These are phyloP conservation scores for Talaromyces sp. DNA, from an alignment of 2,329 filamentous ascomycete genomes.

Conservation along the genomic window DNA sequence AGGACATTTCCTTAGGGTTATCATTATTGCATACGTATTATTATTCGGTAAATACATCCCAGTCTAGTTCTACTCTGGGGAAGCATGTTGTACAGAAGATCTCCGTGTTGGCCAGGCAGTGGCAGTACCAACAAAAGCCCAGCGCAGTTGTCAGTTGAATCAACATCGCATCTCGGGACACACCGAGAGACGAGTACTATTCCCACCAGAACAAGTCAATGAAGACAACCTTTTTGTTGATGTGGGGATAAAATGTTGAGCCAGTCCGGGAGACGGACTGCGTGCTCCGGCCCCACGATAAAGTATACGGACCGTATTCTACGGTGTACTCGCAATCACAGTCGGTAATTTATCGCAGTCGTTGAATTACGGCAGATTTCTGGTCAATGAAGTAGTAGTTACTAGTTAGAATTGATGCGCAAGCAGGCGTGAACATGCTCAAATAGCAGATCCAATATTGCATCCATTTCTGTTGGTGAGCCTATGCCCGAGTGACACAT, in stretches of 20 bases:
- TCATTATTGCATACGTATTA: no score
- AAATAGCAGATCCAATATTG: no score
- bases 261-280: conserved; percentile 1
- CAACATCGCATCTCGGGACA: neutral
- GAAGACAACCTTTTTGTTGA: neutral
- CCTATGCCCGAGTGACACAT: neutral
- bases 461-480: neutral
- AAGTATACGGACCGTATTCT: conserved; percentile 4
- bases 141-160: no score
- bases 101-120: neutral
- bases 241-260: conserved; percentile 13
- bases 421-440: no score
- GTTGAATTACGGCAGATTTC: no score
- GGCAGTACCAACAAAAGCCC: neutral
- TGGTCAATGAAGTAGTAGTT: no score
- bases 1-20: neutral
- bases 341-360: neutral
- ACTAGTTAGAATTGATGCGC: no score
- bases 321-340: conserved; percentile 5
- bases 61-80: no score
- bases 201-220: neutral
- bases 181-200: neutral
- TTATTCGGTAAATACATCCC: neutral
- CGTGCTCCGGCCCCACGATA: neutral
- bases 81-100: neutral